phyloP scores from a whole-genome alignment of 179 eudicot genomes.

The Silene noctiflora region DNA sequence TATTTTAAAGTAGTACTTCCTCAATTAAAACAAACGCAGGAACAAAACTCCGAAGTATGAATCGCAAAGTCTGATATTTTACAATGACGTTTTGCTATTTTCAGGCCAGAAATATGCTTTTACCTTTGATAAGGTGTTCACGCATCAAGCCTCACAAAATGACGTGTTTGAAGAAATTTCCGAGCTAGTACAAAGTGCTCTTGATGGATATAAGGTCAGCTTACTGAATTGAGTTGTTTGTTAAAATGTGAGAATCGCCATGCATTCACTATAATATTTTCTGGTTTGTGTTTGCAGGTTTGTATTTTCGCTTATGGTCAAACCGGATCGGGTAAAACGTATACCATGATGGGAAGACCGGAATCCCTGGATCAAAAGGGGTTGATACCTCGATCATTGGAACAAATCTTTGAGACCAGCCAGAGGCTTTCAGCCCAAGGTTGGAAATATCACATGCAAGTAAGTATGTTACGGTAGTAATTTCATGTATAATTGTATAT shows the following conservation, averaged over 20 bases:
- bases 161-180: constrained; percentile 75
- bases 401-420: constrained; percentile 68
- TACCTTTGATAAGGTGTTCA: constrained; percentile 71
- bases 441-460: constrained; percentile 81
- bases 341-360: constrained; percentile 84
- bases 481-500: no score
- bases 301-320: constrained; percentile 90
- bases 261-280: not conserved
- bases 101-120: constrained; percentile 67
- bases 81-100: constrained; percentile 1
- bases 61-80: not conserved
- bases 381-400: constrained; percentile 71
- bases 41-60: no score
- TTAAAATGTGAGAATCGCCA: not conserved
- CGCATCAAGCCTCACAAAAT: constrained; percentile 56
- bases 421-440: constrained; percentile 61
- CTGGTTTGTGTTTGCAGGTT: constrained; percentile 39
- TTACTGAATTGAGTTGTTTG: not conserved
- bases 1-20: no score
- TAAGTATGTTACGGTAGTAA: constrained; percentile 9
- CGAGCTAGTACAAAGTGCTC: constrained; percentile 79
- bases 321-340: constrained; percentile 80
- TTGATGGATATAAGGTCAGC: constrained; percentile 80
- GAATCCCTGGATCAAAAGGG: constrained; percentile 61
- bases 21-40: no score